phyloP scores from a whole-genome alignment of 768 basidiomycete genomes.

The Chalciporus chontae region DNA sequence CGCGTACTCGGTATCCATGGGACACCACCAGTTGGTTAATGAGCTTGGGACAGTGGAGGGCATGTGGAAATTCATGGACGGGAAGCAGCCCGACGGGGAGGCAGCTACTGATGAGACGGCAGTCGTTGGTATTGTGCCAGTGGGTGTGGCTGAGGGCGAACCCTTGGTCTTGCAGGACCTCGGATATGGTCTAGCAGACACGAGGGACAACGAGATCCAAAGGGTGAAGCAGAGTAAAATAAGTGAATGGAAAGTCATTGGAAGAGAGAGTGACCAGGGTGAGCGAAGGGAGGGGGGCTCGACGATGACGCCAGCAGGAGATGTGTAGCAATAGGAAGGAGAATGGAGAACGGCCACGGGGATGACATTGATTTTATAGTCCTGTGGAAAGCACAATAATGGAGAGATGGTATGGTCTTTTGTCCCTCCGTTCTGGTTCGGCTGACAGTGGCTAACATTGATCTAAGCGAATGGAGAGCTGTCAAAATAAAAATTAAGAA shows the following conservation, averaged over 20 bases:
- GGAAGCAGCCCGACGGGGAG: slow-evolving; percentile 31
- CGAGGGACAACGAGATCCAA: slow-evolving; percentile 5
- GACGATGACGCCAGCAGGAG: slow-evolving; percentile 2
- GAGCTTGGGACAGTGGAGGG: slow-evolving; percentile 46
- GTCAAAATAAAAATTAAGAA: too few species aligned
- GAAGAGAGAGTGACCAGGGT: not conserved
- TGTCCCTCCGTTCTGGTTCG: not conserved
- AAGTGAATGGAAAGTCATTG: slow-evolving; percentile 12
- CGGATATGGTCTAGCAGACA: slow-evolving; percentile 14
- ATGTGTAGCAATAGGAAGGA: not conserved
- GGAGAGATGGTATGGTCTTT: not conserved
- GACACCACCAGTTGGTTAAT: slow-evolving; percentile 61
- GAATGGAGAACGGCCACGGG: not conserved
- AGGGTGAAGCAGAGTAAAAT: slow-evolving; percentile 4
- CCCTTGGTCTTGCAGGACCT: slow-evolving; percentile 6
- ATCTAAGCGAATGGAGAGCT: too few species aligned
- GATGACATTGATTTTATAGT: slow-evolving; percentile 3
- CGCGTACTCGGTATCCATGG: slow-evolving; percentile 59
- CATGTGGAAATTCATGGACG: slow-evolving; percentile 48
- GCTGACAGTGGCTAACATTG: not conserved
- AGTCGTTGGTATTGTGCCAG: not conserved
- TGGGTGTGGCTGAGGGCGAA: not conserved
- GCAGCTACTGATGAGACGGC: not conserved
- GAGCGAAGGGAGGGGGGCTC: not conserved
- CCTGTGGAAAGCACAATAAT: slow-evolving; percentile 9